Percentiles rank a stretch among this genome's conserved stretches.
Conservation (phyloP, 495 filamentous ascomycete species). For the Amorphotheca resinae region DNA sequence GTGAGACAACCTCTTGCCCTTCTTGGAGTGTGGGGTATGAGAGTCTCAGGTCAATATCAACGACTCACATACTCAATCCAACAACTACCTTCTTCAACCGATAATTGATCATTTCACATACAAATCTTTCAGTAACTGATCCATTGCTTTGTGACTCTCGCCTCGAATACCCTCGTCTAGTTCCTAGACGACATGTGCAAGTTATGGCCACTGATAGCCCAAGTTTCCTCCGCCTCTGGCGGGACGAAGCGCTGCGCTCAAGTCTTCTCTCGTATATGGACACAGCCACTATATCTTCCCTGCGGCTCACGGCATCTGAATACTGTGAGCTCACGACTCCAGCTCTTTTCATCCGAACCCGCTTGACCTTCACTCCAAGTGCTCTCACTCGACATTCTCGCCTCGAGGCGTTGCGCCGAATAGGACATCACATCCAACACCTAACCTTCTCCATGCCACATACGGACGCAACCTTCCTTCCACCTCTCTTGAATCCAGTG, state of each 20-base stretch:
- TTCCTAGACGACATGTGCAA: slow-evolving; percentile 16
- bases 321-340: slow-evolving; percentile 40
- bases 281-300: slow-evolving; percentile 35
- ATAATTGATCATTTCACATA: not conserved
- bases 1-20: too few species aligned
- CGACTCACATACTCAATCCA: not conserved
- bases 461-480: slow-evolving; percentile 56
- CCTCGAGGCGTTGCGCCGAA: slow-evolving; percentile 53
- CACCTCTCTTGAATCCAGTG: slow-evolving; percentile 56
- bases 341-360: slow-evolving; percentile 38
- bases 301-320: slow-evolving; percentile 36
- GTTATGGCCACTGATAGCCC: slow-evolving; percentile 19
- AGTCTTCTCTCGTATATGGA: slow-evolving; percentile 37
- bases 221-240: slow-evolving; percentile 33
- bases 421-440: slow-evolving; percentile 59
- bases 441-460: slow-evolving; percentile 61
- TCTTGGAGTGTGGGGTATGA: not conserved
- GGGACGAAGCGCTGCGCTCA: slow-evolving; percentile 36
- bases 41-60: not conserved
- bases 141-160: too few species aligned
- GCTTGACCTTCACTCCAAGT: slow-evolving; percentile 53
- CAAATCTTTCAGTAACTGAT: too few species aligned
- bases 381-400: slow-evolving; percentile 57
- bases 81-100: not conserved
- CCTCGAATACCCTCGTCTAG: not conserved